Evolutionary conservation across 495 filamentous ascomycete genomes (phyloP).

Genomic region (Venustampulla echinocandica): DNA sequence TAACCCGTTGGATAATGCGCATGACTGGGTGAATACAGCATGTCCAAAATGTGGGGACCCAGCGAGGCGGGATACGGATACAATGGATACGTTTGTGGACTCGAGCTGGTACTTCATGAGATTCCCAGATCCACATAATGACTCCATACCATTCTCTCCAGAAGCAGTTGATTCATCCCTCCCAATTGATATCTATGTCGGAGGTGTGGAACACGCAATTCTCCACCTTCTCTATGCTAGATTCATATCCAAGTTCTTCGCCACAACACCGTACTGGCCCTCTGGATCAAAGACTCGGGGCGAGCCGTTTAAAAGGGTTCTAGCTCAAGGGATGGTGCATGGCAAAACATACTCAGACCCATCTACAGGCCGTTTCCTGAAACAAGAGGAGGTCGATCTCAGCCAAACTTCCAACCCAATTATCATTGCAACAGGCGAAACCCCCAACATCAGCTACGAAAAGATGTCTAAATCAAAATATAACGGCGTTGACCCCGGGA

Average conservation of each 20-base stretch:
- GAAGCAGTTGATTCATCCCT: slow-evolving; percentile 42
- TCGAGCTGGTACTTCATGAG: slow-evolving; percentile 89
- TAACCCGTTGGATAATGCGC: slow-evolving; percentile 62
- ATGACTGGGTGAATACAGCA: slow-evolving; percentile 64
- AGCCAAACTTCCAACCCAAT: slow-evolving; percentile 46
- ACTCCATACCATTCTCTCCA: slow-evolving; percentile 49
- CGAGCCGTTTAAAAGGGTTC: slow-evolving; percentile 73
- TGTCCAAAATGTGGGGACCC: slow-evolving; percentile 65
- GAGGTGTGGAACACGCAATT: slow-evolving; percentile 85
- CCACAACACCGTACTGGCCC: slow-evolving; percentile 47
- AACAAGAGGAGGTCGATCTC: slow-evolving; percentile 65
- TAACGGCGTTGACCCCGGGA: slow-evolving; percentile 79
- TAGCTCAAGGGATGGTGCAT: slow-evolving; percentile 90
- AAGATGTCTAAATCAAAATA: slow-evolving; percentile 97
- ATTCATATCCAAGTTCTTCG: slow-evolving; percentile 82
- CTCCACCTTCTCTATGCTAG: slow-evolving; percentile 85
- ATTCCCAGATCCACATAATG: slow-evolving; percentile 62
- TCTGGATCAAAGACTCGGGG: slow-evolving; percentile 27
- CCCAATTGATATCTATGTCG: slow-evolving; percentile 80
- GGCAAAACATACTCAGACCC: slow-evolving; percentile 77
- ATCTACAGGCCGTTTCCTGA: slow-evolving; percentile 64
- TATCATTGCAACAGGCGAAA: slow-evolving; percentile 48
- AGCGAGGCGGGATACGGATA: slow-evolving; percentile 81
- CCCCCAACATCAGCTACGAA: slow-evolving; percentile 59
- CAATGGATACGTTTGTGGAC: slow-evolving; percentile 94